Conservation (phyloP, 768 basidiomycete species). For the Cystobasidiopsis lactophilus region DNA sequence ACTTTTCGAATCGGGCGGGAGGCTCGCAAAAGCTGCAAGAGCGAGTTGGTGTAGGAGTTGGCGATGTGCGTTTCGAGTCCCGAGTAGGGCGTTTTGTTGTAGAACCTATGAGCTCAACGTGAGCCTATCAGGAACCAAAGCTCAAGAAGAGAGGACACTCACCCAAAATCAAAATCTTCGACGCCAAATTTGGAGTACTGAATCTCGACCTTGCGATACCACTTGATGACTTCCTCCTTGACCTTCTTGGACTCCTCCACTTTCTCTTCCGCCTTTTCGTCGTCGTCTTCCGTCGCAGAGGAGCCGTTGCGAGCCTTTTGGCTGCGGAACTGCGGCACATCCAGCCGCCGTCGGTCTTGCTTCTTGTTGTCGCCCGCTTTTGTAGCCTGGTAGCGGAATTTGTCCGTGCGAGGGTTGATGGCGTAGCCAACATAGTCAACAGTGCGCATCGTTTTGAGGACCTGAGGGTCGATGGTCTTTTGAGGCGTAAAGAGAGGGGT, state of each 20-base stretch:
- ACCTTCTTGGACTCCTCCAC: conserved; percentile 6
- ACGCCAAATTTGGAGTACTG: conserved; percentile 97
- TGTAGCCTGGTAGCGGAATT: conserved; percentile 46
- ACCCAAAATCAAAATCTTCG: conserved; percentile 98
- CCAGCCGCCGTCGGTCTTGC: conserved; percentile 29
- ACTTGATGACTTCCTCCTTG: conserved; percentile 35
- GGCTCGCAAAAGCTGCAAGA: conserved; percentile 81
- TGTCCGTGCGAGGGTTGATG: conserved; percentile 54
- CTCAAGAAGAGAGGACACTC: neutral
- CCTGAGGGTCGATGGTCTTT: conserved; percentile 51
- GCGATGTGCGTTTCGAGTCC: conserved; percentile 92
- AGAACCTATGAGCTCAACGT: conserved; percentile 38
- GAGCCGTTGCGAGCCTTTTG: conserved; percentile 35
- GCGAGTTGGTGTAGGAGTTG: conserved; percentile 84
- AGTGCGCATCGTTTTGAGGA: conserved; percentile 54
- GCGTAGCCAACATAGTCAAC: conserved; percentile 85
- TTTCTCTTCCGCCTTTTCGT: conserved; percentile 14
- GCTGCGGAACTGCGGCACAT: conserved; percentile 46
- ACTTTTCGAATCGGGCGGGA: conserved; percentile 48
- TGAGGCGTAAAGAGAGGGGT: conserved; percentile 41
- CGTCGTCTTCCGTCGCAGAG: conserved; percentile 19
- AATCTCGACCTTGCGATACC: conserved; percentile 84
- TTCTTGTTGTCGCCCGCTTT: conserved; percentile 32
- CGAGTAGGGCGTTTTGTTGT: conserved; percentile 72
- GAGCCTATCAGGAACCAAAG: neutral